These are phyloP conservation scores for Mycena sp. DNA, from an alignment of 1,284 basidiomycete species.

Conservation along the genomic window DNA sequence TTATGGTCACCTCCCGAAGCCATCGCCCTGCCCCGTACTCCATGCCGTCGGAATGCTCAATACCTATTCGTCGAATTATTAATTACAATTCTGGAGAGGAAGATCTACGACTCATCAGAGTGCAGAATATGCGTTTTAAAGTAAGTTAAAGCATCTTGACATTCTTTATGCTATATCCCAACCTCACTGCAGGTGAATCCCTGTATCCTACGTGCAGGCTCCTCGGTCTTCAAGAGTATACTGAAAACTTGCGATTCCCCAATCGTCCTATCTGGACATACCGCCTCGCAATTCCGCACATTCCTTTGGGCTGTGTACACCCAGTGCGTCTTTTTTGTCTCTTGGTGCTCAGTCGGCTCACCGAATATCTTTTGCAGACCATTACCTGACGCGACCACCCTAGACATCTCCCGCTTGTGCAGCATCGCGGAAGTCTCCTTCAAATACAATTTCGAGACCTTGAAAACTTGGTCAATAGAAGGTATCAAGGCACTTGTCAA, in stretches of 20 bases:
- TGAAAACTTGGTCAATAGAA: slow-evolving; percentile 36
- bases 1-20: slow-evolving; percentile 11
- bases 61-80: slow-evolving; percentile 14
- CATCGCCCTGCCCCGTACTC: slow-evolving; percentile 17
- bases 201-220: slow-evolving; percentile 1
- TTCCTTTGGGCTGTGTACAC: slow-evolving; percentile 22
- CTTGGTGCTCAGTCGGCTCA: not conserved
- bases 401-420: slow-evolving; percentile 38
- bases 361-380: slow-evolving; percentile 26
- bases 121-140: slow-evolving; percentile 20
- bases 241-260: slow-evolving; percentile 1
- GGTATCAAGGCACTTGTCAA: slow-evolving; percentile 19
- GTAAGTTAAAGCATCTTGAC: not conserved
- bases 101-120: slow-evolving; percentile 15
- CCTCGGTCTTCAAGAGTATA: slow-evolving; percentile 7
- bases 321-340: not conserved
- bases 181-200: slow-evolving; percentile 3
- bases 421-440: slow-evolving; percentile 39
- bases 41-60: slow-evolving; percentile 14
- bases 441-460: slow-evolving; percentile 32
- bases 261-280: slow-evolving; percentile 18
- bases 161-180: not conserved
- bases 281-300: slow-evolving; percentile 6
- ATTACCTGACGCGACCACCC: slow-evolving; percentile 27
- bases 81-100: slow-evolving; percentile 19